Evolutionary conservation across 2,329 filamentous ascomycete genomes (phyloP), one percentile per base, ranked within the genome.

Genomic region (Biscogniauxia marginata): DNA sequence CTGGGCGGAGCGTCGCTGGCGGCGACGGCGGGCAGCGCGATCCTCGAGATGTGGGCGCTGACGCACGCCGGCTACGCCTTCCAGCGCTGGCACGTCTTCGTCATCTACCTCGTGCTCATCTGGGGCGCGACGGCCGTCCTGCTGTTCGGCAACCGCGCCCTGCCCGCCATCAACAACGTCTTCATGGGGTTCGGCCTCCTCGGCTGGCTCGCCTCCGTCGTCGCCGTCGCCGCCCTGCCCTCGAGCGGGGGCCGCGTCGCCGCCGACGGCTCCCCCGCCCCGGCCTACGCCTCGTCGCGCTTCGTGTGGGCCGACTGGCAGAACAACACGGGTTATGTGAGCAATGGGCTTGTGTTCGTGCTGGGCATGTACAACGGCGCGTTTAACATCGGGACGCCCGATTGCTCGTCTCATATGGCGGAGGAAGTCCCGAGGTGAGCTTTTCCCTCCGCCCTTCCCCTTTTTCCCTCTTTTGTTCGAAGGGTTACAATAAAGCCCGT

Each of bases 361-460:
- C 22, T 51, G 0, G 61, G 60, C 34, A 64, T 64, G 62, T 48
- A 59, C n/a, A 90, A 90, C 63, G 87, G 86, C 9, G 87, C 87
- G 3, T 90, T 84, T 67, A 82, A 83, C 46, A 82, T 90, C 9
- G 88, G 86, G 6, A 83, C 84, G 1, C 83, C 85, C 0, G 87
- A 90, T 65, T 83, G 84, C 49, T 82, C 84, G 1, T 83, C 82
- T 1, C 87, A 89, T 66, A 68, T 88, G 44, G 82, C 84, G 0
- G 86, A 89, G 68, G 86, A 89, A 68, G 86, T 88, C 44, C 84
- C 77, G 0, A 59, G n/a, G 30, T 39, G 30, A 39, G 30, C n/a
- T n/a, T 16, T 16, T n/a, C 11, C 9, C 7, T 11, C 25, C 25
- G 8, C 3, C 25, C 7, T 7, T 11, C 30, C 30, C 30, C 30